These are phyloP conservation scores for Withania somnifera DNA, from an alignment of 305 asterid genomes.

Conservation along the genomic window DNA sequence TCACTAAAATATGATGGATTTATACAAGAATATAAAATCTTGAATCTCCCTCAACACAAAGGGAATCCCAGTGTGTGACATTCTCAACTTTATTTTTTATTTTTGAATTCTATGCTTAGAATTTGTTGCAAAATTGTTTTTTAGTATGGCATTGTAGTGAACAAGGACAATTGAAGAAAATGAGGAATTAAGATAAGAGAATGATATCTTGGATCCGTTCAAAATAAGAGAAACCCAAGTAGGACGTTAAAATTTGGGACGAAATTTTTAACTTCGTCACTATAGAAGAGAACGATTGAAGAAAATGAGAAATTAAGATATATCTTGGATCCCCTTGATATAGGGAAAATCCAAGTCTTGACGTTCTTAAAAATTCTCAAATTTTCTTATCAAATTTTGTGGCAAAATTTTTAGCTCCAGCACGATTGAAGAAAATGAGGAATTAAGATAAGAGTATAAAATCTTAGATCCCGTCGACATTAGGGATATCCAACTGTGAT, in stretches of 20 bases:
- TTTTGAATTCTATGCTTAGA: not conserved
- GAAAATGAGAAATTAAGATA: not conserved
- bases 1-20: not conserved
- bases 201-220: not conserved
- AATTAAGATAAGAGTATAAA: not conserved
- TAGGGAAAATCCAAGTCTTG: not conserved
- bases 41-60: no score
- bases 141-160: no score
- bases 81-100: no score
- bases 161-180: no score
- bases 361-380: not conserved
- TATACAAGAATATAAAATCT: no score
- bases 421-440: not conserved
- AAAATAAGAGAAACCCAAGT: not conserved
- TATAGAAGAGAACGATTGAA: no score
- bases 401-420: not conserved
- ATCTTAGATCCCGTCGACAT: not conserved
- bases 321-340: not conserved
- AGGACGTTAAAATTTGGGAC: no score
- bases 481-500: not conserved
- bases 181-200: no score
- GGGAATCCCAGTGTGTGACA: no score
- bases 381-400: not conserved
- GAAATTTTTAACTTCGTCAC: no score
- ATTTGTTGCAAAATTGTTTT: no score